phyloP scores from a whole-genome alignment of 306 rosid species.

The Glycyrrhiza uralensis region DNA sequence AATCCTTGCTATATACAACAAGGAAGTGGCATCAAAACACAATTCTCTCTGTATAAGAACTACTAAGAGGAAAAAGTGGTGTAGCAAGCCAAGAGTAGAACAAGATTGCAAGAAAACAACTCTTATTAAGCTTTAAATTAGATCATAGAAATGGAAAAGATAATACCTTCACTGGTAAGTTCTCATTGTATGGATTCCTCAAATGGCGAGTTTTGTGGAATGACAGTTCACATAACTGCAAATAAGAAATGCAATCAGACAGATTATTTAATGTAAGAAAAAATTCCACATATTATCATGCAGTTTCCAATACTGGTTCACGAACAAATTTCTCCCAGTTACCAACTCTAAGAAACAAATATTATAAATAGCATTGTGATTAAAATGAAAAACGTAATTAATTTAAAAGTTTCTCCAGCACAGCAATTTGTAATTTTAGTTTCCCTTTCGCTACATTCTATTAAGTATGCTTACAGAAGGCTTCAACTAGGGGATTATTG shows the following conservation, averaged over 20 bases:
- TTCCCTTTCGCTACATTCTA: conserved; percentile 17
- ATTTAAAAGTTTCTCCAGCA: neutral
- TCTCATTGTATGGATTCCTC: conserved; percentile 97
- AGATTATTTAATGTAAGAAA: conserved; percentile 15
- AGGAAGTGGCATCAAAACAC: neutral
- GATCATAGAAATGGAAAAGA: conserved; percentile 21
- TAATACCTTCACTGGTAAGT: conserved; percentile 96
- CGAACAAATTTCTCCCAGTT: conserved; percentile 1
- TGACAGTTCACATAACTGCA: conserved; percentile 96
- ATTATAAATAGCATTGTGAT: no score
- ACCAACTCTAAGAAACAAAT: neutral
- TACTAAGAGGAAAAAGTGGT: neutral
- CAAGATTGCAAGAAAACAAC: conserved; percentile 2
- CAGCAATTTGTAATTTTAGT: neutral
- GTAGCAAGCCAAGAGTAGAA: conserved; percentile 2
- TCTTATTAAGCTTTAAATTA: conserved; percentile 15
- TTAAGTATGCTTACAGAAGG: neutral
- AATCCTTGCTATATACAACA: neutral
- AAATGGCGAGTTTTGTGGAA: conserved; percentile 98
- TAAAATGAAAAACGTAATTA: neutral
- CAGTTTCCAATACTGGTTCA: neutral
- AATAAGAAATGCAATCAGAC: conserved; percentile 36
- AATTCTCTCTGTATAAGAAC: neutral
- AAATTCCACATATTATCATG: neutral
- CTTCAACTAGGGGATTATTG: neutral